A percentile compares a stretch with the other conserved stretches of the same genome.
Evolutionary conservation across 1,139 yeast species (phyloP).

Genomic region (Debaryomycetaceae sp.): DNA sequence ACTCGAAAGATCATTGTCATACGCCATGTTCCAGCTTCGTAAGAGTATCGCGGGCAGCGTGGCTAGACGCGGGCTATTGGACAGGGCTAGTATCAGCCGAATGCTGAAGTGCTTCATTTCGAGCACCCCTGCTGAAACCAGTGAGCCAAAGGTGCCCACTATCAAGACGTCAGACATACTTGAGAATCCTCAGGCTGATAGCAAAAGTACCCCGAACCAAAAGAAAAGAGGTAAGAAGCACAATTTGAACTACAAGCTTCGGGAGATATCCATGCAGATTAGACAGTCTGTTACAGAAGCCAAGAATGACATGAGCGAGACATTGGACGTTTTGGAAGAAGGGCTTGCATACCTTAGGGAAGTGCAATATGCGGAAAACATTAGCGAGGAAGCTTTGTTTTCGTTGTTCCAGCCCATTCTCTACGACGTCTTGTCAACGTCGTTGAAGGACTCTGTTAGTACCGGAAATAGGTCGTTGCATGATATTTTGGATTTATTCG

Average conservation of each 20-base stretch:
- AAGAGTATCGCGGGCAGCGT: not conserved
- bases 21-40: not conserved
- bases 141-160: constrained; percentile 3
- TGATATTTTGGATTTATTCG: constrained; percentile 26
- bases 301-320: constrained; percentile 22
- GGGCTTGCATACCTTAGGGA: constrained; percentile 40
- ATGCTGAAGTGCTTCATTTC: constrained; percentile 13
- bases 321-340: constrained; percentile 40
- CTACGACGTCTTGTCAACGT: constrained; percentile 19
- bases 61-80: not conserved
- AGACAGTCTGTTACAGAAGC: constrained; percentile 19
- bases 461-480: constrained; percentile 14
- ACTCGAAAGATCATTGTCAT: not conserved
- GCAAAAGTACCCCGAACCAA: constrained; percentile 1
- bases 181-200: not conserved
- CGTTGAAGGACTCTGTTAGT: constrained; percentile 12
- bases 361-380: constrained; percentile 31
- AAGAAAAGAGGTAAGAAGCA: constrained; percentile 1
- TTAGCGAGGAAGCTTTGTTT: constrained; percentile 22
- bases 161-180: not conserved
- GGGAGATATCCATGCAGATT: constrained; percentile 35
- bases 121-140: constrained; percentile 5
- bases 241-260: constrained; percentile 19
- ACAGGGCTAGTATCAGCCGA: not conserved
- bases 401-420: constrained; percentile 26